Evolutionary conservation across 2,329 filamentous ascomycete genomes (phyloP).

Genomic region (Aspergillus transmontanensis): DNA sequence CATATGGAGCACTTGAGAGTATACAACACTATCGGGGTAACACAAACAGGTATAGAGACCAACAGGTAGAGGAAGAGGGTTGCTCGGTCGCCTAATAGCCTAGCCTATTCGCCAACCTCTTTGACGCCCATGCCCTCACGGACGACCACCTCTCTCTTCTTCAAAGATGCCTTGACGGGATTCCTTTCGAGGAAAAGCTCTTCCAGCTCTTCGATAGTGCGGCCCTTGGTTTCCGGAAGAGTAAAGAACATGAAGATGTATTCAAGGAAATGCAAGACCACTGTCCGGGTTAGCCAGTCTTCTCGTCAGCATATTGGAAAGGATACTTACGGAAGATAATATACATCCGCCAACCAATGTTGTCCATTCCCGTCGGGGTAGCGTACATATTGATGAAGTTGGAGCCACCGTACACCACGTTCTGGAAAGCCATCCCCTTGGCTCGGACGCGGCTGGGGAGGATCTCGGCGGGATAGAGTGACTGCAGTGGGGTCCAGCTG

Average conservation of each 20-base stretch:
- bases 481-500: slow-evolving; percentile 12
- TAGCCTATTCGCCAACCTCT: slow-evolving; percentile 1
- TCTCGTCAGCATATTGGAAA: neutral
- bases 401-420: slow-evolving; percentile 4
- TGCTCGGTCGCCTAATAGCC: neutral
- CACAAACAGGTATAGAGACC: neutral
- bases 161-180: slow-evolving; percentile 11
- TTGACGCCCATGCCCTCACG: slow-evolving; percentile 9
- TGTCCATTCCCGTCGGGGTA: slow-evolving; percentile 9
- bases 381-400: slow-evolving; percentile 15
- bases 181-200: slow-evolving; percentile 3
- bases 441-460: slow-evolving; percentile 10
- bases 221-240: slow-evolving; percentile 13
- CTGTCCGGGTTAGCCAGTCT: neutral
- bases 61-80: neutral
- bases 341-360: slow-evolving; percentile 14
- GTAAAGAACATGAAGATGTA: slow-evolving; percentile 11
- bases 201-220: slow-evolving; percentile 13
- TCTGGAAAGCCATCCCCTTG: slow-evolving; percentile 13
- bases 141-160: slow-evolving; percentile 2
- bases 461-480: slow-evolving; percentile 11
- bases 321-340: slow-evolving; percentile 8
- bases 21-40: neutral
- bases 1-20: neutral
- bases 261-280: slow-evolving; percentile 13